Evolutionary conservation across 495 filamentous ascomycete genomes (phyloP), one percentile per base, ranked within the genome.

Genomic region (Aspergillus incahuasiensis): DNA sequence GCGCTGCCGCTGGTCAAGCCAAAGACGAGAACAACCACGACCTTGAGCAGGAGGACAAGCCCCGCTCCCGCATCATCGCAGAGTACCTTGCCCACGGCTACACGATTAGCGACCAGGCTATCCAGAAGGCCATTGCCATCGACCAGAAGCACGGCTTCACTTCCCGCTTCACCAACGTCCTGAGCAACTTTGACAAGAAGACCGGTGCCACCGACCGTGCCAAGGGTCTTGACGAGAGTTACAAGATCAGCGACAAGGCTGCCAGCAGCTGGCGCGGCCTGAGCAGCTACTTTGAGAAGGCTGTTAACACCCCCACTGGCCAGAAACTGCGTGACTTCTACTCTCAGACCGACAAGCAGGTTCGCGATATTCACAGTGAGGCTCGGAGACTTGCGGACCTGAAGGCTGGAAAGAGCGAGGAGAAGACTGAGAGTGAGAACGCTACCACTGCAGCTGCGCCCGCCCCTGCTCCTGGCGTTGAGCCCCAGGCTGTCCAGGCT

Each of bases 11-110:
- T 42, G 74, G 82, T 25, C 65, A 74, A 5, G 69, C 74, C 40
- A 65, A 77, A 55, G 82, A 86, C 57, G 79, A 78, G 18, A 63
- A 75, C 46, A 63, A 75, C 47, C 79, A 87, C 58, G 81, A 91
- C 54, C 79, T 96, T 64, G 82, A 84, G 3, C 94, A 97, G 65
- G 94, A 98, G 66, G 90, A 96, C 72, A 97, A 97, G 78, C 94
- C 94, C 0, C 86, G 89, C 64, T 81, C 86, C 18, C 91, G 95
- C 63, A 95, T 98, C 64, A 59, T 97, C 22, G 94, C 94, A 57
- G 94, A 98, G 75, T 95, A 96, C 68, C 85, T 98, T 24, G 92
- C 92, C 5, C 89, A 96, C 62, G 94, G 94, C 59, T 98, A 98
- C 71, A 78, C 82, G 18, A 74, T 98, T 61, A 89, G 88, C 50